phyloP scores from a whole-genome alignment of 2,329 filamentous ascomycete genomes.

The Trichoderma atroviride region DNA sequence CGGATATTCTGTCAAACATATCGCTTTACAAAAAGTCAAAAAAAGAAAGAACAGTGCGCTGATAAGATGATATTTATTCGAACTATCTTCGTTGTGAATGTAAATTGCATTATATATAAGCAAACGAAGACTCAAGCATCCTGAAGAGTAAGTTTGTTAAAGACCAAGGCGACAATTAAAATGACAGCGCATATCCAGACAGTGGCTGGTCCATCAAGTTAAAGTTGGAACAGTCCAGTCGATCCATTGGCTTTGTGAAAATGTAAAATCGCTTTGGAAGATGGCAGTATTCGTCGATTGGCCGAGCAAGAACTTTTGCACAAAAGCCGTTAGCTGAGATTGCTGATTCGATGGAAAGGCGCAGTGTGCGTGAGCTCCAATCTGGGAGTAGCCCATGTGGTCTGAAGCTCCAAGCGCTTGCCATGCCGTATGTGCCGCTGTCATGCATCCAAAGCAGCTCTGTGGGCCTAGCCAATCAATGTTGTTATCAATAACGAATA shows the following conservation, averaged over 20 bases:
- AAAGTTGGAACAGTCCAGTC: not conserved
- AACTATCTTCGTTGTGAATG: too few relatives aligned
- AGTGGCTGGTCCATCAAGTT: not conserved
- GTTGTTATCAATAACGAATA: slow-evolving; percentile 8
- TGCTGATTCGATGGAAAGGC: slow-evolving; percentile 14
- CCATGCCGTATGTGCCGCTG: slow-evolving; percentile 12
- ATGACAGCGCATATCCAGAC: accelerated
- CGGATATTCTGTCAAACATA: too few relatives aligned
- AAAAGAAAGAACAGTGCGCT: too few relatives aligned
- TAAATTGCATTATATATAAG: not conserved
- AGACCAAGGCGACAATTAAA: not conserved
- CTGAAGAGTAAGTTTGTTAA: not conserved
- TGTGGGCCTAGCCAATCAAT: slow-evolving; percentile 20
- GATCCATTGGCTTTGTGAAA: slow-evolving; percentile 12
- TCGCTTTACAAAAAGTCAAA: too few relatives aligned
- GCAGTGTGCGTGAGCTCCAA: slow-evolving; percentile 17
- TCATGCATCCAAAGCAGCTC: slow-evolving; percentile 19
- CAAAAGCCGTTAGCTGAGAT: slow-evolving; percentile 14
- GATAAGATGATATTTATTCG: too few relatives aligned
- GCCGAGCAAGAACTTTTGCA: slow-evolving; percentile 6
- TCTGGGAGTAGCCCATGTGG: slow-evolving; percentile 13
- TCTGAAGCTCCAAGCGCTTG: slow-evolving; percentile 9
- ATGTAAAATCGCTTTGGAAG: slow-evolving; percentile 17
- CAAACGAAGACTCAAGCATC: too few relatives aligned
- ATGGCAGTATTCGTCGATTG: slow-evolving; percentile 1